A percentile compares a stretch with the other conserved stretches of the same genome.
These are phyloP conservation scores for Trypanosoma vivax DNA, from an alignment of 208 protist species.

Conservation along the genomic window DNA sequence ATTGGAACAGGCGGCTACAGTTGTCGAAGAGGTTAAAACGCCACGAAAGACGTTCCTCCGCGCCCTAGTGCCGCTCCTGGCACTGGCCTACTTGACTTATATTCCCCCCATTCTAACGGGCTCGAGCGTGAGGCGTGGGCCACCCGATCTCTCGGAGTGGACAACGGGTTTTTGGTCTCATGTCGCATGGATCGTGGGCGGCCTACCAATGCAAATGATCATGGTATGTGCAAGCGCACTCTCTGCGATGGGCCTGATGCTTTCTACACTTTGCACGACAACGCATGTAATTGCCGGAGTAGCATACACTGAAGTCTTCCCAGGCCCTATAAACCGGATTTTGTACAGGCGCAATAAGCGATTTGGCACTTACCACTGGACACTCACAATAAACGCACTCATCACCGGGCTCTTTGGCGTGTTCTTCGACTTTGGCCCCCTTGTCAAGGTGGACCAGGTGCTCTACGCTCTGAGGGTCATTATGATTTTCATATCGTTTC, in stretches of 20 bases:
- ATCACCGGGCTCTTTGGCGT: slow-evolving; percentile 57
- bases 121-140: slow-evolving; percentile 35
- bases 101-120: slow-evolving; percentile 65
- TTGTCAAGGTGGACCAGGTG: slow-evolving; percentile 69
- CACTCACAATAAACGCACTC: slow-evolving; percentile 58
- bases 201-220: slow-evolving; percentile 34
- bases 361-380: slow-evolving; percentile 68
- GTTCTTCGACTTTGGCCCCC: slow-evolving; percentile 48
- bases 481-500: slow-evolving; percentile 52
- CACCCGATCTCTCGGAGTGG: slow-evolving; percentile 54
- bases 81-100: slow-evolving; percentile 63
- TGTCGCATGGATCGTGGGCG: slow-evolving; percentile 44
- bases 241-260: slow-evolving; percentile 58
- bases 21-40: slow-evolving; percentile 59
- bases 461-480: slow-evolving; percentile 66
- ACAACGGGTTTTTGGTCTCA: slow-evolving; percentile 63
- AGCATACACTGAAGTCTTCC: slow-evolving; percentile 64
- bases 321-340: slow-evolving; percentile 38
- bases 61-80: slow-evolving; percentile 55
- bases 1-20: slow-evolving; percentile 63
- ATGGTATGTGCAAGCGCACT: slow-evolving; percentile 47
- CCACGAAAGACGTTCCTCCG: slow-evolving; percentile 59
- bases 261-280: slow-evolving; percentile 73
- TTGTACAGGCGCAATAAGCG: slow-evolving; percentile 48
- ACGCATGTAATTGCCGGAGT: slow-evolving; percentile 59